These are phyloP conservation scores for Serendipita sp. DNA, from an alignment of 768 basidiomycete species.

Conservation along the genomic window DNA sequence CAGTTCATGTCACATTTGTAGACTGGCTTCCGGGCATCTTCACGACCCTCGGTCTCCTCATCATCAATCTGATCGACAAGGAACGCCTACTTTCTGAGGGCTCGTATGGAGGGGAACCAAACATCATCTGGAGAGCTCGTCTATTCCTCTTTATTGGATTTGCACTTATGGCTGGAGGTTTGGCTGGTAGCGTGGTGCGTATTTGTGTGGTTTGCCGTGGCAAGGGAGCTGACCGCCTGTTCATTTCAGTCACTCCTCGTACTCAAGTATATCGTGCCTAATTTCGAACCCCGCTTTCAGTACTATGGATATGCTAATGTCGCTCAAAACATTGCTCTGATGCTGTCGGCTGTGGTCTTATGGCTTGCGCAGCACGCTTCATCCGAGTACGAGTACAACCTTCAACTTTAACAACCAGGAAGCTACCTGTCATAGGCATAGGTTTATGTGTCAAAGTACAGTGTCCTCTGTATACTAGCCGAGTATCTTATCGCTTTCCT, in stretches of 20 bases:
- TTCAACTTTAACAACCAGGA: conserved; percentile 37
- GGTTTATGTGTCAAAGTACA: no score
- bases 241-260: conserved; percentile 62
- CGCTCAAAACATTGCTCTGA: conserved; percentile 75
- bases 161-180: conserved; percentile 90
- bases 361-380: conserved; percentile 82
- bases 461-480: no score
- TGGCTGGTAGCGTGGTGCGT: conserved; percentile 93
- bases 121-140: conserved; percentile 82
- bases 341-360: conserved; percentile 72
- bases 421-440: no score
- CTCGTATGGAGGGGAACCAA: conserved; percentile 54
- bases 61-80: conserved; percentile 93
- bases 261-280: conserved; percentile 72
- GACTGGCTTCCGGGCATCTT: conserved; percentile 98
- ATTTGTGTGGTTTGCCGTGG: neutral
- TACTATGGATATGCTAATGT: conserved; percentile 95
- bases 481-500: no score
- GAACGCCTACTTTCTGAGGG: conserved; percentile 68
- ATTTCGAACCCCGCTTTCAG: conserved; percentile 55
- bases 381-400: conserved; percentile 85
- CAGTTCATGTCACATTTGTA: conserved; percentile 75
- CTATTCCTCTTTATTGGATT: conserved; percentile 89
- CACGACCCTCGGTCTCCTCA: conserved; percentile 78
- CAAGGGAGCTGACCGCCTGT: neutral